Base-by-base conservation (phyloP, 805 yeast genomes). In the Isabelozyma gotoi region DNA sequence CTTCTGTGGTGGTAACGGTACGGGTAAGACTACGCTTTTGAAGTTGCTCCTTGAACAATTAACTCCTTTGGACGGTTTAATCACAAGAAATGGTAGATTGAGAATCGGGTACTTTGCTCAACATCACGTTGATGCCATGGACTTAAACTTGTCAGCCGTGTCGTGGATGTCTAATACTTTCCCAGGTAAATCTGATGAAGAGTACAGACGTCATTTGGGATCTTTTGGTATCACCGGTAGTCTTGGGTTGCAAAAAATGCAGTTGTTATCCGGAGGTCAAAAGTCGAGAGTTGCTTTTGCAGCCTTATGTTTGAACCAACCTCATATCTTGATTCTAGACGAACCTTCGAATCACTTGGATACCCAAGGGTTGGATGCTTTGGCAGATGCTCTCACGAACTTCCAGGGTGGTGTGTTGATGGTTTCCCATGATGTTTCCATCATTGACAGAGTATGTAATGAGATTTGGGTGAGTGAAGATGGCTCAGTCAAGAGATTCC, bases 261-360 rank as follows among this genome's bases (percentile, higher is more conserved):
- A 81, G 56, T 72, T 86, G 44, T 71, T 94, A 46, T 92, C 98
- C 7, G 99, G 98, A 68, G 99, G 99, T 74, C 99, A 94, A 63
- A 94, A 94, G 65, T 90, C 97, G 19, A 82, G 99, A 70, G 99
- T 94, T 41, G 98, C 98, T 0, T 94, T 94, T 71, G 98, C 99
- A 7, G 92, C 97, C 12, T 75, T 94, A 51, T 89, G 97, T 69
- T 74, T 94, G 57, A 79, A 79, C 48, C 85, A 86, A 49, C 99
- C 99, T 15, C 99, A 94, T 63, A 82, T 94, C 36, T 75, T 94
- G 57, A 82, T 94, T 57, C 73, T 94, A 52, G 99, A 94, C 76
- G 99, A 94, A 77, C 99, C 99, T 67, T 88, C 97, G 5, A 94
- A 94, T 71, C 99, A 94, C 70, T 81, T 94, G 78, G 99, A 94